Percentiles rank a stretch among this genome's conserved stretches.
Evolutionary conservation across 2,329 filamentous ascomycete genomes (phyloP).

Genomic region (Diaporthe sp.): DNA sequence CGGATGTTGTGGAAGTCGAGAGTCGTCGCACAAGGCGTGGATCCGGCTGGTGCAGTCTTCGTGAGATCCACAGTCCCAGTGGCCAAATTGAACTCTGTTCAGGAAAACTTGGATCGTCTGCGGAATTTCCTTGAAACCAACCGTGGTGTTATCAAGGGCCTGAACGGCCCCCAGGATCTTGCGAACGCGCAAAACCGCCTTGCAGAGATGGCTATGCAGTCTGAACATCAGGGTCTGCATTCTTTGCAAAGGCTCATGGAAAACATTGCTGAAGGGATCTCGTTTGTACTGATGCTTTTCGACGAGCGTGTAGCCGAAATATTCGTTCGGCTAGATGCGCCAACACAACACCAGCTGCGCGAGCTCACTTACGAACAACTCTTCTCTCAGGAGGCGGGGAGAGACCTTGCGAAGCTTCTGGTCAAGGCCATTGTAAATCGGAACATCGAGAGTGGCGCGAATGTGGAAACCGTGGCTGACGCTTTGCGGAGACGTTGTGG

Average conservation of each 20-base stretch:
- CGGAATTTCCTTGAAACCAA: slow-evolving; percentile 89
- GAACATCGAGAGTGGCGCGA: slow-evolving; percentile 96
- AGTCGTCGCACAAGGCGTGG: slow-evolving; percentile 72
- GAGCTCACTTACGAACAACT: slow-evolving; percentile 89
- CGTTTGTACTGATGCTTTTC: slow-evolving; percentile 94
- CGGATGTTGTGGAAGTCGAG: slow-evolving; percentile 88
- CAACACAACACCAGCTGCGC: slow-evolving; percentile 76
- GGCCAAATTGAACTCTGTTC: slow-evolving; percentile 80
- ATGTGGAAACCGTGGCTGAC: slow-evolving; percentile 97
- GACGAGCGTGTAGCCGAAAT: slow-evolving; percentile 95
- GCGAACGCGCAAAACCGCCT: slow-evolving; percentile 83
- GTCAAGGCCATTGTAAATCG: slow-evolving; percentile 98
- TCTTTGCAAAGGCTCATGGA: slow-evolving; percentile 87
- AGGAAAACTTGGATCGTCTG: slow-evolving; percentile 84
- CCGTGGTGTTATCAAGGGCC: slow-evolving; percentile 89
- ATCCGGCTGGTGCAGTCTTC: slow-evolving; percentile 69
- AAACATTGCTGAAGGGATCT: slow-evolving; percentile 95
- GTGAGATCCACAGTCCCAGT: slow-evolving; percentile 77
- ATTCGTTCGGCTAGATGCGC: slow-evolving; percentile 79
- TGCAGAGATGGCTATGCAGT: slow-evolving; percentile 92
- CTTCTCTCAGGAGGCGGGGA: slow-evolving; percentile 83
- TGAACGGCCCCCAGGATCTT: slow-evolving; percentile 92
- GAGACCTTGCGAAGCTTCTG: slow-evolving; percentile 91
- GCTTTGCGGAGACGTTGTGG: slow-evolving; percentile 92
- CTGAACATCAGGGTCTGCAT: slow-evolving; percentile 92